phyloP scores from a whole-genome alignment of 805 yeast genomes.

The Jamesozyma rosinii region DNA sequence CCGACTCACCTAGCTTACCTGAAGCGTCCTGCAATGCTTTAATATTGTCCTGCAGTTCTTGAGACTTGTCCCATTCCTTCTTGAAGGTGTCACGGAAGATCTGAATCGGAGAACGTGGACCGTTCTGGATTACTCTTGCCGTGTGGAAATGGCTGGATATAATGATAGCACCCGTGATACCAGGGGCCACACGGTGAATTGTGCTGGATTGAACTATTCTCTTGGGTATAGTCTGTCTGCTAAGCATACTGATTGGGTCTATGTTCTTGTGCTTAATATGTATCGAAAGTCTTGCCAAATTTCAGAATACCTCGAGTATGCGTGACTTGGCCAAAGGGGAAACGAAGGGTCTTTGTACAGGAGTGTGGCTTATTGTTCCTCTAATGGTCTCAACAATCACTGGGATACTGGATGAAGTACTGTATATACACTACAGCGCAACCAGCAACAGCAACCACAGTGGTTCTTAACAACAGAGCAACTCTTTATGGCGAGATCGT shows the following conservation, averaged over 20 bases:
- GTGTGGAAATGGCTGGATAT: slow-evolving; percentile 1
- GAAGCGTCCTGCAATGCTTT: slow-evolving; percentile 94
- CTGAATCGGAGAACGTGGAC: slow-evolving; percentile 57
- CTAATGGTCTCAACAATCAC: too few species aligned
- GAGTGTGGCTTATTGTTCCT: too few species aligned
- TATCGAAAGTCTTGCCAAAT: too few species aligned
- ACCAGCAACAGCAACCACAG: too few species aligned
- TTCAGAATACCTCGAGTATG: too few species aligned
- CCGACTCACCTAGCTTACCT: slow-evolving; percentile 87
- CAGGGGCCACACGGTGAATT: neutral
- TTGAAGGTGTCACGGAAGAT: slow-evolving; percentile 90
- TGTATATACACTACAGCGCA: too few species aligned
- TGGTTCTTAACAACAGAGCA: too few species aligned
- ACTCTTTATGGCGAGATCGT: too few species aligned
- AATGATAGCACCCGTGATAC: neutral
- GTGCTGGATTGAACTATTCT: neutral
- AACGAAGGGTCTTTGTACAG: too few species aligned
- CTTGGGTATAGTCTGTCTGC: neutral
- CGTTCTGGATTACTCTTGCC: neutral
- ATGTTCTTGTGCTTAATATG: too few species aligned
- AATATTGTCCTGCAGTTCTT: slow-evolving; percentile 83
- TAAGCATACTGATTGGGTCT: neutral
- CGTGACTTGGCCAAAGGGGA: too few species aligned
- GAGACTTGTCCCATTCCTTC: slow-evolving; percentile 81
- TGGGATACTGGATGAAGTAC: too few species aligned